A percentile compares a stretch with the other conserved stretches of the same genome.
phyloP scores from a whole-genome alignment of 2,329 filamentous ascomycete genomes.

The Myriangium duriaei region DNA sequence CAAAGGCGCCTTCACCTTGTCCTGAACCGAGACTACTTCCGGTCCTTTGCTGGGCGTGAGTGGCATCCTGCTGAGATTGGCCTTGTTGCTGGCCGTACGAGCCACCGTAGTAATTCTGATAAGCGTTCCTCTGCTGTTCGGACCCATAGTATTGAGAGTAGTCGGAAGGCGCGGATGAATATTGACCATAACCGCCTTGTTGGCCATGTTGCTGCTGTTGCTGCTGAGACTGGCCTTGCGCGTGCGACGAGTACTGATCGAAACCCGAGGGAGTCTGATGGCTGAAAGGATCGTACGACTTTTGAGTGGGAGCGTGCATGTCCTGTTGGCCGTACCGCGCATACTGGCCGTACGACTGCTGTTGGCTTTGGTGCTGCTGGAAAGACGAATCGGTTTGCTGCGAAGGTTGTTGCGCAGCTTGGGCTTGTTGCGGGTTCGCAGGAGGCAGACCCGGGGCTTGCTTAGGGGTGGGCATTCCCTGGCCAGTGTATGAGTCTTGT shows the following conservation, averaged over 20 bases:
- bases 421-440: slow-evolving; percentile 39
- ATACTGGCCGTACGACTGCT: slow-evolving; percentile 48
- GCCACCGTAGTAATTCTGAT: slow-evolving; percentile 52
- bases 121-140: slow-evolving; percentile 60
- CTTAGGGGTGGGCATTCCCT: slow-evolving; percentile 39
- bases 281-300: slow-evolving; percentile 76
- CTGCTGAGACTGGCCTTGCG: slow-evolving; percentile 35
- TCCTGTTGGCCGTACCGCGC: slow-evolving; percentile 54
- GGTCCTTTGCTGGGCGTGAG: slow-evolving; percentile 59
- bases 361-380: slow-evolving; percentile 36
- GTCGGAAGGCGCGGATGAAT: slow-evolving; percentile 64
- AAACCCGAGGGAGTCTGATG: slow-evolving; percentile 52
- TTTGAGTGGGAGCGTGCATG: slow-evolving; percentile 48
- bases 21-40: slow-evolving; percentile 61
- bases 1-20: slow-evolving; percentile 46
- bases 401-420: slow-evolving; percentile 18
- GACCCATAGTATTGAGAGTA: slow-evolving; percentile 79
- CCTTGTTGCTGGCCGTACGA: slow-evolving; percentile 34
- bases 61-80: slow-evolving; percentile 56
- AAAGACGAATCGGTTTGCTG: slow-evolving; percentile 43
- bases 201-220: slow-evolving; percentile 43
- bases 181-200: slow-evolving; percentile 48
- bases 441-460: slow-evolving; percentile 50
- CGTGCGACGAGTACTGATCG: slow-evolving; percentile 35
- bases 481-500: slow-evolving; percentile 27